Conservation (phyloP, 345 rosid species). For the Rhodomyrtus tomentosa region DNA sequence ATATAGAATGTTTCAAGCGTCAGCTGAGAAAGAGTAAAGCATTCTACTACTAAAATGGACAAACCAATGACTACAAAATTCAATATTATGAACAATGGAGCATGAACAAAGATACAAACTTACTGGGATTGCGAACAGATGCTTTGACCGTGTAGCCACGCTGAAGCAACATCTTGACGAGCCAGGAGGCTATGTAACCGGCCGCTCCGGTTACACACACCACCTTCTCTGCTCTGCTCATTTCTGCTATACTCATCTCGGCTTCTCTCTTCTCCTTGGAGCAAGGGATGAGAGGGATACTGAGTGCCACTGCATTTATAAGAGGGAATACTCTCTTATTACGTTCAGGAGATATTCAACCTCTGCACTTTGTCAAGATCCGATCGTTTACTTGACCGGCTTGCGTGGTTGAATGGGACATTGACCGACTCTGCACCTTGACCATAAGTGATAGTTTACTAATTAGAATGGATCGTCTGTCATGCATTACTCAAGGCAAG, state of each 20-base stretch:
- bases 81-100: neutral
- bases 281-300: neutral
- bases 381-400: neutral
- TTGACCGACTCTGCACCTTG: neutral
- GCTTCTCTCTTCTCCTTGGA: neutral
- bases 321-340: neutral
- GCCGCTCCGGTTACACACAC: constrained; percentile 5
- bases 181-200: constrained; percentile 10
- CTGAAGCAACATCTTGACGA: constrained; percentile 2
- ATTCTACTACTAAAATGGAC: neutral
- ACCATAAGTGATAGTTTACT: neutral
- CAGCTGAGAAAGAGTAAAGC: neutral
- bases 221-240: neutral
- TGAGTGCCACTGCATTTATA: neutral
- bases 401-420: neutral
- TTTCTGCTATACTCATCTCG: neutral
- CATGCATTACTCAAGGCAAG: neutral
- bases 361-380: neutral
- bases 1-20: neutral
- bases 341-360: neutral
- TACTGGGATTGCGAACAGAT: constrained; percentile 10
- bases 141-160: constrained; percentile 8
- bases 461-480: neutral
- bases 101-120: neutral
- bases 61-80: neutral